phyloP scores from a whole-genome alignment of 2,329 filamentous ascomycete genomes.

The Apiospora marii region DNA sequence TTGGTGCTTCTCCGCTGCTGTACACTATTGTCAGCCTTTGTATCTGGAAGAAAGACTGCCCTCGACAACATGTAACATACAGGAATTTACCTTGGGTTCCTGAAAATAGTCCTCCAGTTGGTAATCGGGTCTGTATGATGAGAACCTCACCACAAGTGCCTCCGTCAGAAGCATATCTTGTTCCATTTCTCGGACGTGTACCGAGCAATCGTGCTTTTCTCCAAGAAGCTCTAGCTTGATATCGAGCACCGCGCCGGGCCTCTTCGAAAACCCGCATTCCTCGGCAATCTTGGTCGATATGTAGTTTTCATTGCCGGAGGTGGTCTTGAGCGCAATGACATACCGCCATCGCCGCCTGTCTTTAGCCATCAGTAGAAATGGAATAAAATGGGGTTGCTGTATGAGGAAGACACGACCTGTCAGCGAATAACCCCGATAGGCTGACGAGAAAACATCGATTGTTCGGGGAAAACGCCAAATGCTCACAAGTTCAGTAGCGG shows the following conservation, averaged over 20 bases:
- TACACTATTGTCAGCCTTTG: no score
- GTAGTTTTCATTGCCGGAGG: background rate
- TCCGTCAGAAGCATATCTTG: constrained; percentile 1
- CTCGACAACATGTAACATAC: background rate
- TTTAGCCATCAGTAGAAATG: background rate
- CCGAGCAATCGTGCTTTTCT: background rate
- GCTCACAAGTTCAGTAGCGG: no score
- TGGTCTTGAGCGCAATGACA: background rate
- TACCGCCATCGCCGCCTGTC: background rate
- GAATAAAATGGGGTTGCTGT: background rate
- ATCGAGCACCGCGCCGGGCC: background rate
- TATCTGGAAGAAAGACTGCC: no score
- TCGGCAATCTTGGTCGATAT: background rate
- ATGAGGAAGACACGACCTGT: background rate
- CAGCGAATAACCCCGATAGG: background rate
- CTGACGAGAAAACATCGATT: no score
- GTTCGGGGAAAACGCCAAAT: no score
- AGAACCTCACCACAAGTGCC: background rate
- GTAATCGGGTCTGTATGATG: background rate
- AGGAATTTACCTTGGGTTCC: background rate
- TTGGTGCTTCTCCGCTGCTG: no score
- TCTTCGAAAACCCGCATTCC: background rate
- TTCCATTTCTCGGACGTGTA: background rate
- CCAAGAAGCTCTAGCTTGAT: background rate
- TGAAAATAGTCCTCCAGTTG: background rate